Conservation (phyloP, 352 stramenopile species). For the Phytophthora capsici region DNA sequence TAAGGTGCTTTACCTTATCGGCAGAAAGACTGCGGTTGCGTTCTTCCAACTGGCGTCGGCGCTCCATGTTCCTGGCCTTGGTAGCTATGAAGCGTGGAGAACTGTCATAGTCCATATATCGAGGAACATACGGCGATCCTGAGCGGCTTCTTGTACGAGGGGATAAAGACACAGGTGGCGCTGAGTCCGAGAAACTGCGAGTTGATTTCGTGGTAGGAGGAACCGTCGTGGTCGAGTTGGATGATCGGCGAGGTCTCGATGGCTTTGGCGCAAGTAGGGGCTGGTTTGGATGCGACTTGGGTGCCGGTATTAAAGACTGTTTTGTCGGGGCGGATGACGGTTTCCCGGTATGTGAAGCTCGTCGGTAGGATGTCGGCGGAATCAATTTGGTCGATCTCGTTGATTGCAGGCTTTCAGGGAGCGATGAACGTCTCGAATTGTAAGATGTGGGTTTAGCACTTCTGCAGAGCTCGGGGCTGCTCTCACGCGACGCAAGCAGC, state of each 20-base stretch:
- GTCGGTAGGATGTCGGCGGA: slow-evolving; percentile 10
- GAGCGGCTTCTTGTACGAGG: slow-evolving; percentile 12
- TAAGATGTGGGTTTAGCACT: slow-evolving; percentile 7
- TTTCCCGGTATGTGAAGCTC: slow-evolving; percentile 10
- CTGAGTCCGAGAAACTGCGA: slow-evolving; percentile 18
- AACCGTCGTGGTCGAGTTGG: slow-evolving; percentile 1
- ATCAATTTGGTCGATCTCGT: slow-evolving; percentile 18
- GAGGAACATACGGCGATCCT: slow-evolving; percentile 16
- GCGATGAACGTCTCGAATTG: slow-evolving; percentile 21
- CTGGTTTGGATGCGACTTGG: slow-evolving; percentile 14
- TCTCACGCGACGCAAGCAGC: slow-evolving; percentile 17
- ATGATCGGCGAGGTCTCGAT: slow-evolving; percentile 18
- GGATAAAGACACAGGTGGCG: slow-evolving; percentile 6
- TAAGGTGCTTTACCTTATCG: slow-evolving; percentile 14
- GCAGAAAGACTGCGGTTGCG: slow-evolving; percentile 29
- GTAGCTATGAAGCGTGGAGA: slow-evolving; percentile 43
- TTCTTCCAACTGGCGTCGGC: slow-evolving; percentile 41
- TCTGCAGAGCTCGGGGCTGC: slow-evolving; percentile 10
- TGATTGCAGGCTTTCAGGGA: slow-evolving; percentile 8
- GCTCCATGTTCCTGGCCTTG: slow-evolving; percentile 46
- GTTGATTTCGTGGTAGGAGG: slow-evolving; percentile 3
- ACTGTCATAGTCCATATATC: slow-evolving; percentile 49
- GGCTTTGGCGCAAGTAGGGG: not conserved
- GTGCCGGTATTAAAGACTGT: not conserved
- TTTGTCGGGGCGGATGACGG: slow-evolving; percentile 4